A percentile compares a stretch with the other conserved stretches of the same genome.
Conservation (phyloP, 2,329 filamentous ascomycete genomes). For the Colletotrichum viniferum region DNA sequence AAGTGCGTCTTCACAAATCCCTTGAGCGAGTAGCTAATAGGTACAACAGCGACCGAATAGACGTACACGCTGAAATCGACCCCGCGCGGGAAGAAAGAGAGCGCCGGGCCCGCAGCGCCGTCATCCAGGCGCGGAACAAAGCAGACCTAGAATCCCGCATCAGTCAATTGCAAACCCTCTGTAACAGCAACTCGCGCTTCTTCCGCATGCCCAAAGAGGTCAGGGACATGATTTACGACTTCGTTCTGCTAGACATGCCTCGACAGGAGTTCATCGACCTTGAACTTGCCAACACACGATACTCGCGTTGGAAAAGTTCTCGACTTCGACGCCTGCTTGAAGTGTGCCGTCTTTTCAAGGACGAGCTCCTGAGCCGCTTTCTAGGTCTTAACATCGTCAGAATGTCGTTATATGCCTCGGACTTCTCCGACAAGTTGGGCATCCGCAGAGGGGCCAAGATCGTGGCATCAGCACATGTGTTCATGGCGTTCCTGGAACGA, state of each 20-base stretch:
- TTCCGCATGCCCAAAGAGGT: background rate
- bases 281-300: background rate
- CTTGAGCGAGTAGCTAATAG: background rate
- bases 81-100: background rate
- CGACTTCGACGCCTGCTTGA: background rate
- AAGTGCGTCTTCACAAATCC: rapidly evolving
- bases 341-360: background rate
- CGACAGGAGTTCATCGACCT: background rate
- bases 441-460: background rate
- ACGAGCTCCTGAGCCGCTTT: background rate
- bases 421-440: background rate
- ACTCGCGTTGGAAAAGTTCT: background rate
- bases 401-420: background rate
- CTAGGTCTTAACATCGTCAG: background rate
- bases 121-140: background rate
- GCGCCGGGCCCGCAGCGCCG: background rate
- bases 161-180: background rate
- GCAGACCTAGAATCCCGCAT: background rate
- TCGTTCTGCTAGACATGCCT: background rate
- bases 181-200: background rate
- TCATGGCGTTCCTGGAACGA: background rate
- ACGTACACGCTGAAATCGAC: background rate
- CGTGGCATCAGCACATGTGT: background rate
- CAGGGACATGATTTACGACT: background rate
- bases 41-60: background rate